phyloP scores from a whole-genome alignment of 495 filamentous ascomycete genomes.

The Aspergillus cavernicola region DNA sequence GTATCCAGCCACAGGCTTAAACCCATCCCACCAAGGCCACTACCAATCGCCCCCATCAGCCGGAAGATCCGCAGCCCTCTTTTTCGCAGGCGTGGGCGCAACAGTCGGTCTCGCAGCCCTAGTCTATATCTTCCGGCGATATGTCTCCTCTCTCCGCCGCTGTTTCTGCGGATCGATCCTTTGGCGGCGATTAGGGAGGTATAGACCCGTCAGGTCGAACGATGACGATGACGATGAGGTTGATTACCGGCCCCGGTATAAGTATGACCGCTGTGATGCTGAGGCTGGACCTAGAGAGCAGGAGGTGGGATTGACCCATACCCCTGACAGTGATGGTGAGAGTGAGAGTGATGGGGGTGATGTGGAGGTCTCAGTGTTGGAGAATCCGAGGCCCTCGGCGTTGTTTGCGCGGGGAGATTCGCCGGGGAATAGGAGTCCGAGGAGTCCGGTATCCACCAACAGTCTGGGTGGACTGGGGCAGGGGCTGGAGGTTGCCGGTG shows the following conservation, averaged over 20 bases:
- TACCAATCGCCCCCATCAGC: neutral
- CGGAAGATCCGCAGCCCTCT: neutral
- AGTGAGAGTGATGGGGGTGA: constrained; percentile 1
- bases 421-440: neutral
- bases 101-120: neutral
- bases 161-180: neutral
- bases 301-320: too few relatives aligned
- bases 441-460: too few relatives aligned
- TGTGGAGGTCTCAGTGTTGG: neutral
- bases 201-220: neutral
- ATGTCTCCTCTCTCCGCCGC: too few relatives aligned
- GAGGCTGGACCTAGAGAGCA: neutral
- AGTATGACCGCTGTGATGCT: too few relatives aligned
- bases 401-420: neutral
- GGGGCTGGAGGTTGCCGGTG: too few relatives aligned
- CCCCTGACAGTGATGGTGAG: neutral
- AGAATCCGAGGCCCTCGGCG: neutral
- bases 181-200: neutral
- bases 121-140: neutral
- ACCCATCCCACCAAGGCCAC: too few relatives aligned
- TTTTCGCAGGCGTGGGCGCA: neutral
- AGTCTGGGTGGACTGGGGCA: too few relatives aligned
- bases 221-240: constrained; percentile 2
- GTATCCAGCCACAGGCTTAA: neutral
- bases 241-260: neutral